Evolutionary conservation across 768 basidiomycete species (phyloP), one percentile per base, ranked within the genome.

Genomic region (Coprinopsis sp.): DNA sequence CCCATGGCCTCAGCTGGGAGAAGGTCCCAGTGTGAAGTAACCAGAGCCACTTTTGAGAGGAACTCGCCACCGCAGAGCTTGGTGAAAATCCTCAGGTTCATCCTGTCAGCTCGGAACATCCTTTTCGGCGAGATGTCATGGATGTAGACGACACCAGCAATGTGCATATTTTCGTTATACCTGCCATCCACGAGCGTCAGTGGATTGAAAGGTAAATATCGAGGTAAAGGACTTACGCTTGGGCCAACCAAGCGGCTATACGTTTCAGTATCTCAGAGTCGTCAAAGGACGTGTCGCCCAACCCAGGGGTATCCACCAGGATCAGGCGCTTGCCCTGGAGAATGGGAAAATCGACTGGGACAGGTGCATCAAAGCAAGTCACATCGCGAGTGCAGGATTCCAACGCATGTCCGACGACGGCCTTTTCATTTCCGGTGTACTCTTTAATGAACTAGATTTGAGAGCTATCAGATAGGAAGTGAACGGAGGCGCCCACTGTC

Each of bases 261-360:
- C 24, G 14, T 21, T 46, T 42, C 19, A 53, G 21, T 13, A 47
- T 47, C 16, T 50, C 29, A 4, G 37, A 33, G 25, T 53, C 52
- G 22, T 37, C 42, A 25, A 24, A 23, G n/a, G 21, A 29, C 14
- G 52, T 53, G 33, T 53, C 52, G 33, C 50, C 45, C 25, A 53
- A 53, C 14, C 52, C 52, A 13, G 52, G 52, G 1, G 52, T 53
- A 37, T 53, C 52, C 7, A 53, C 46, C 14, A 53, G 43, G 8
- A 50, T 12, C 0, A 53, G 3, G 16, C 46, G 40, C 6, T 36
- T 31, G 3, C 21, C 31, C 6, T 13, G 8, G 13, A 14, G 13
- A 16, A 5, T 22, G 3, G 19, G n/a, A 14, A 37, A 37, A 18
- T 22, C 1, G 8, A 19, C 3, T 13, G 44, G 42, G 14, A 44